Conservation (phyloP, 2,329 filamentous ascomycete genomes). For the Exophiala dermatitidis region DNA sequence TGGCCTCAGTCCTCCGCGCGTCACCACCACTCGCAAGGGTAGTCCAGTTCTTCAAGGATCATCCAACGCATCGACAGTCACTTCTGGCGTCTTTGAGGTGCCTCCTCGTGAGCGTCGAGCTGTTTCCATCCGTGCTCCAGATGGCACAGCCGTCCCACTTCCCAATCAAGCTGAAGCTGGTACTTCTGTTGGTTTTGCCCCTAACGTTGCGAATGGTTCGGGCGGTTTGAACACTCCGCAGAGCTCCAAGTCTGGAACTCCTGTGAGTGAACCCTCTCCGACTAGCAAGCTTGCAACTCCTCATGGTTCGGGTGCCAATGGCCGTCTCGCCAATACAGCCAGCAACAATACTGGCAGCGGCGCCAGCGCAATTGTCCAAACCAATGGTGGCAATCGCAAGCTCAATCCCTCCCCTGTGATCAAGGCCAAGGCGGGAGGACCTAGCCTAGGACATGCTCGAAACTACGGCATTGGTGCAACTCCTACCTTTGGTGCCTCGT, state of each 20-base stretch:
- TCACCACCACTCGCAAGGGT: conserved; percentile 10
- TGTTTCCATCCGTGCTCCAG: conserved; percentile 6
- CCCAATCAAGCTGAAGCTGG: not conserved
- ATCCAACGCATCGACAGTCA: not conserved
- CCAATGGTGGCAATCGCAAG: no score
- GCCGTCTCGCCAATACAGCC: no score
- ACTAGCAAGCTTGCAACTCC: not conserved
- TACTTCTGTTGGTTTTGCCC: not conserved
- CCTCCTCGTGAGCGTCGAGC: conserved; percentile 8
- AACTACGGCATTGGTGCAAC: conserved; percentile 2
- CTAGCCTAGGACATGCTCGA: not conserved
- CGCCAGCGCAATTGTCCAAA: no score
- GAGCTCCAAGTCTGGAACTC: not conserved
- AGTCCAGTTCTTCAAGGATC: not conserved
- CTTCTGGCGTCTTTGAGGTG: not conserved
- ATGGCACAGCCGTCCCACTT: not conserved
- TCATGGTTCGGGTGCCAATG: not conserved
- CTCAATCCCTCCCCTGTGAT: not conserved
- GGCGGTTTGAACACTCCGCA: not conserved
- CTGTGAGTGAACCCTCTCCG: not conserved
- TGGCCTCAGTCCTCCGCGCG: conserved; percentile 10
- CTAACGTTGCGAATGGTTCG: not conserved
- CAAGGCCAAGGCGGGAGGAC: conserved; percentile 4
- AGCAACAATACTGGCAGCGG: no score
- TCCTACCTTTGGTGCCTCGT: not conserved